Base-by-base conservation (phyloP, 257 asterid species). In the Prunella vulgaris region DNA sequence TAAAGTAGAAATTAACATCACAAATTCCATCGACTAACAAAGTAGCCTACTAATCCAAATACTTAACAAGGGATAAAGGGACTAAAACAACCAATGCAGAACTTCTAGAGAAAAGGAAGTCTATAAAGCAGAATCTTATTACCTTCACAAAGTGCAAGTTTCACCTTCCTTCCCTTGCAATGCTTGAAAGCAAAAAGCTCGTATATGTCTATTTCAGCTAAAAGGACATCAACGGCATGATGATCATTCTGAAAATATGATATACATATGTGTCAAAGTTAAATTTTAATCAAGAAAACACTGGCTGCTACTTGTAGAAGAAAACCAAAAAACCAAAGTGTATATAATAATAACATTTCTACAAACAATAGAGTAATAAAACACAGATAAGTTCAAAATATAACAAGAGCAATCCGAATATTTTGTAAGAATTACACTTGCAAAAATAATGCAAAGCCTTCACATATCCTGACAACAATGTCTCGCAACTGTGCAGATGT, bases 81-180 rank as follows among this genome's bases (percentile, higher is more conserved):
- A 40, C 59, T 53, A 24, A 71, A 58, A 51, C 48, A 66, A 60
- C 35, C 51, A 35, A 60, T 32, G 65, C 37, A 27, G 59, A 61
- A 68, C 40, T 27, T 21, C 40, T 21, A 42, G 40, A 49, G 32
- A 32, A 48, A 54, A 17, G 59, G 51, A 28, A 59, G 17, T 33
- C 7, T 9, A 64, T 49, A 58, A 67, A 68, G 58, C 38, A 56
- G 59, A 70, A 74, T 62, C 17, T 10, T 57, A 65, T 66, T 81
- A 94, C 99, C 97, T 83, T 91, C 92, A 70, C 99, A 94, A 70
- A 94, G 99, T 49, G 97, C 94, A 78, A 94, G 99, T 86, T 91
- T 89, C 75, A 87, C 90, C 87, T 84, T 91, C 82, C 99, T 87
- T 80, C 97, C 95, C 74, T 89, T 87, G 71, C 99, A 94, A 78